Evolutionary conservation across 2,329 filamentous ascomycete genomes (phyloP).

Genomic region (Trichoderma polysporum): DNA sequence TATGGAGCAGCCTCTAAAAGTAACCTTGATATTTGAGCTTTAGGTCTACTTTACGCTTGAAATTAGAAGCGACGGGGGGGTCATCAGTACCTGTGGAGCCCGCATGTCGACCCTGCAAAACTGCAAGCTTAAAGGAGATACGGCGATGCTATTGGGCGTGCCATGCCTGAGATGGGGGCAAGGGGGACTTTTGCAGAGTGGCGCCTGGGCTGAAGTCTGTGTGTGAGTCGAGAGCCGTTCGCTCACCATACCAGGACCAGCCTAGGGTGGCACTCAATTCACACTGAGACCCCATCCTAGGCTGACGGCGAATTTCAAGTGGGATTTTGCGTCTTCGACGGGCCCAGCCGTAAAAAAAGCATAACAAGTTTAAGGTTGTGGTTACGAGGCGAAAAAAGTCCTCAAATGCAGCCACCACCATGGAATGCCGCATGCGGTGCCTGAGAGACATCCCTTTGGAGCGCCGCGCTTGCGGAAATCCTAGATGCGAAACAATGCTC

Average conservation of each 20-base stretch:
- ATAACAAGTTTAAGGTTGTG: conserved; percentile 15
- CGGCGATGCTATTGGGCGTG: conserved; percentile 8
- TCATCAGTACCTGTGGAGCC: not conserved
- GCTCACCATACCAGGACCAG: conserved; percentile 10
- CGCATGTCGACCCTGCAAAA: conserved; percentile 9
- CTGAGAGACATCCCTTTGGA: not conserved
- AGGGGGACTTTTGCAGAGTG: conserved; percentile 20
- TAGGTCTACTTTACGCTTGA: conserved; percentile 15
- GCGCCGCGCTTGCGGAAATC: not conserved
- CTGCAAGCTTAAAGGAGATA: conserved; percentile 6
- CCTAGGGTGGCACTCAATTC: not conserved
- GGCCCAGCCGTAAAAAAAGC: conserved; percentile 11
- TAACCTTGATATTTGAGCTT: conserved; percentile 16
- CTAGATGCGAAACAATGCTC: not conserved
- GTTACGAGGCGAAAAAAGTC: not conserved
- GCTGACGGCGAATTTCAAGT: not conserved
- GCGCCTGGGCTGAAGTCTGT: not conserved
- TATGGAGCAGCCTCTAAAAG: not conserved
- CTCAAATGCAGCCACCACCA: not conserved
- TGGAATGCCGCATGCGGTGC: not conserved
- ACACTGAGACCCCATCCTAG: not conserved
- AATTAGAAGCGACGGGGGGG: not conserved
- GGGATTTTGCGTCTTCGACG: not conserved
- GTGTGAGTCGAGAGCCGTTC: not conserved
- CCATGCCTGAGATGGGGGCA: not conserved